phyloP scores from a whole-genome alignment of 768 basidiomycete species.

The Gloeopeniophorella convolvens region DNA sequence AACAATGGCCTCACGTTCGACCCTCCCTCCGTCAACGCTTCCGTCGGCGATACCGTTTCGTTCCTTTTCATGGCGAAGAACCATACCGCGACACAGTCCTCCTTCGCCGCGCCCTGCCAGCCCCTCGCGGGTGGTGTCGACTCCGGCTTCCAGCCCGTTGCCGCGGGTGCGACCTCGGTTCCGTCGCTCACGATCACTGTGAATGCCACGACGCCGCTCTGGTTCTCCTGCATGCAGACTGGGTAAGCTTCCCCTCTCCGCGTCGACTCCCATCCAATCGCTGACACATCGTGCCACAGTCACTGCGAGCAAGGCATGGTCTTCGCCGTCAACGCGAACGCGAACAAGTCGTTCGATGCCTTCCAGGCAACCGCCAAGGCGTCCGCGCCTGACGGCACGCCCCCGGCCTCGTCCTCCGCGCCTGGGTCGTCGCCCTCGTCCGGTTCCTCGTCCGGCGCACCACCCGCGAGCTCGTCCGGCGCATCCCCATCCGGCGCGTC shows the following conservation, averaged over 20 bases:
- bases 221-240: slow-evolving; percentile 29
- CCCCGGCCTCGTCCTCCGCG: neutral
- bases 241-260: slow-evolving; percentile 21
- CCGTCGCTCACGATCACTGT: slow-evolving; percentile 21
- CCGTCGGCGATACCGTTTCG: slow-evolving; percentile 22
- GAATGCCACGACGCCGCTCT: slow-evolving; percentile 22
- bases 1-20: slow-evolving; percentile 5
- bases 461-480: neutral
- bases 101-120: slow-evolving; percentile 31
- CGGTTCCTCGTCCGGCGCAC: neutral
- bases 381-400: slow-evolving; percentile 1
- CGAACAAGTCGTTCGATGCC: slow-evolving; percentile 23
- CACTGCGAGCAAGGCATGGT: slow-evolving; percentile 28
- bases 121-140: slow-evolving; percentile 20
- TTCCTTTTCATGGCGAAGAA: slow-evolving; percentile 20
- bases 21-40: slow-evolving; percentile 18
- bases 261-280: neutral
- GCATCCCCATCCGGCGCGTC: neutral
- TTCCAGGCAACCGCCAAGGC: slow-evolving; percentile 23
- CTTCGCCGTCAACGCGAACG: slow-evolving; percentile 28
- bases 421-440: neutral
- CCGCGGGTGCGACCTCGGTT: slow-evolving; percentile 1
- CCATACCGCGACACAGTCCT: slow-evolving; percentile 31
- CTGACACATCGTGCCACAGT: slow-evolving; percentile 5
- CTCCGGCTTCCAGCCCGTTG: slow-evolving; percentile 27